Conservation (phyloP, 2,329 filamentous ascomycete species). For the Cladosporium sp. region DNA sequence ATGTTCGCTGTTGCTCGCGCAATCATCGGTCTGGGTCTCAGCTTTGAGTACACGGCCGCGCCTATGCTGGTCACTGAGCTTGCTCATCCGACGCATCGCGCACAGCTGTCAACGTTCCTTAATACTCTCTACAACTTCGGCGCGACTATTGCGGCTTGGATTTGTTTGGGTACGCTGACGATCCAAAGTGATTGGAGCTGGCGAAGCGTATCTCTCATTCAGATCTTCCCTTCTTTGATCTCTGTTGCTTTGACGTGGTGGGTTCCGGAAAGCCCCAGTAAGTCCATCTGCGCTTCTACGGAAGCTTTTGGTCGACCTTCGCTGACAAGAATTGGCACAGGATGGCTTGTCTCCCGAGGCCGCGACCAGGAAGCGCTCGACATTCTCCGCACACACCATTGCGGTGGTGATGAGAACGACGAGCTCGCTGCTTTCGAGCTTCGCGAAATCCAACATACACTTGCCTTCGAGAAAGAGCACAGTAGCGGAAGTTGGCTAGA, state of each 20-base stretch:
- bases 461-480: conserved; percentile 49
- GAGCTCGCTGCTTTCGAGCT: conserved; percentile 50
- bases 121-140: conserved; percentile 48
- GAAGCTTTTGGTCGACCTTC: background rate
- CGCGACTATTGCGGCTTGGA: conserved; percentile 48
- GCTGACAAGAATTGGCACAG: conserved; percentile 22
- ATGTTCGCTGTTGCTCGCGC: conserved; percentile 46
- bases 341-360: conserved; percentile 58
- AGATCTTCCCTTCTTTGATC: conserved; percentile 49
- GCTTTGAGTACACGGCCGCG: conserved; percentile 40
- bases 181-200: conserved; percentile 50
- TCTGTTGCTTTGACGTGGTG: conserved; percentile 51
- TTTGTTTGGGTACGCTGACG: conserved; percentile 47
- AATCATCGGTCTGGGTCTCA: conserved; percentile 34
- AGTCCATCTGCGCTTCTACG: background rate
- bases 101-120: conserved; percentile 48
- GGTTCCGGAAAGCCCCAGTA: conserved; percentile 54
- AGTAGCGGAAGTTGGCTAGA: conserved; percentile 47
- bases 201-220: conserved; percentile 55
- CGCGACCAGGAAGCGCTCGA: conserved; percentile 51
- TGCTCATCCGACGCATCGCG: conserved; percentile 50
- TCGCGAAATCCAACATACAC: conserved; percentile 50
- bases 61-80: conserved; percentile 38
- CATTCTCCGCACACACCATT: conserved; percentile 55
- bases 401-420: conserved; percentile 46